These are phyloP conservation scores for Gossypium schwendimanii DNA, from an alignment of 441 rosid genomes.

Conservation along the genomic window DNA sequence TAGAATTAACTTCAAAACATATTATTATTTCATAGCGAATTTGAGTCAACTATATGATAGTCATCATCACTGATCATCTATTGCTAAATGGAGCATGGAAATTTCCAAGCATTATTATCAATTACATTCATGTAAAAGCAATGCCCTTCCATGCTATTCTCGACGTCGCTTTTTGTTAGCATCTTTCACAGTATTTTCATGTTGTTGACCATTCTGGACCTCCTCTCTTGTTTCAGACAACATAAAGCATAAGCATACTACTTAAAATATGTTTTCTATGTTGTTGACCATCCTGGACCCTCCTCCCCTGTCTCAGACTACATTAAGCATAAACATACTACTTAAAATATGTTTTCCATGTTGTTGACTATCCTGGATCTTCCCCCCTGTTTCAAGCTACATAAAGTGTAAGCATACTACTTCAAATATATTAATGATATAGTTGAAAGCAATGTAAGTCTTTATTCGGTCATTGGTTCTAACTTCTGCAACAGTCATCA, in stretches of 20 bases:
- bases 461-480: background rate
- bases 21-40: too few species aligned
- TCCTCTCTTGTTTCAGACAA: conserved; percentile 34
- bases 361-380: conserved; percentile 89
- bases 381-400: conserved; percentile 41
- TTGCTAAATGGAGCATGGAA: too few species aligned
- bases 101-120: too few species aligned
- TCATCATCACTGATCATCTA: too few species aligned
- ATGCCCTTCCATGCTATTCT: too few species aligned
- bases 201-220: conserved; percentile 25
- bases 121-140: too few species aligned
- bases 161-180: too few species aligned
- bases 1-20: too few species aligned
- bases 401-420: background rate
- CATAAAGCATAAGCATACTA: conserved; percentile 30
- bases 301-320: conserved; percentile 55
- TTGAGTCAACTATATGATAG: too few species aligned
- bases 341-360: conserved; percentile 48
- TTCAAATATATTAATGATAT: background rate
- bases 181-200: too few species aligned
- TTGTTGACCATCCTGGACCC: conserved; percentile 91
- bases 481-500: background rate
- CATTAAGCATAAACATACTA: background rate
- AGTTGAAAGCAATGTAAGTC: background rate
- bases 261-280: conserved; percentile 46